phyloP scores from a whole-genome alignment of 176 grass and related monocot genomes.

The Juncus effusus region DNA sequence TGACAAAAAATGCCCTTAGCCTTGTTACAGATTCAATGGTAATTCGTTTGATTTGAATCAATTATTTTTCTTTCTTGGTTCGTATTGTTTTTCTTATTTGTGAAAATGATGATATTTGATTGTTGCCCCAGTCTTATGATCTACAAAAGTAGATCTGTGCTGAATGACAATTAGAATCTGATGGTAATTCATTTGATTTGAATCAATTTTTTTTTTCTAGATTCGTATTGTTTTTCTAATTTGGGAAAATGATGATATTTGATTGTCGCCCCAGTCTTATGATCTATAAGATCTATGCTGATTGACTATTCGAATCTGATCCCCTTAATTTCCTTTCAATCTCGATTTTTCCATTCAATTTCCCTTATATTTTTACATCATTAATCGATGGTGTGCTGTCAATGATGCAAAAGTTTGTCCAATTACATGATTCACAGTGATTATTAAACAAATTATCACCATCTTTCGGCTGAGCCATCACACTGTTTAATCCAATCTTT shows the following conservation, averaged over 20 bases:
- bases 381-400: conserved; percentile 6
- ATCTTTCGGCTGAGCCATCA: conserved; percentile 45
- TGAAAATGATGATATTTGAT: too few relatives aligned
- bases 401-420: conserved; percentile 29
- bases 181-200: too few relatives aligned
- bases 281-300: conserved; percentile 33
- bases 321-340: neutral
- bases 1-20: too few relatives aligned
- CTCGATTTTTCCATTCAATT: neutral
- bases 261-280: conserved; percentile 40
- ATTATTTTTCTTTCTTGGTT: too few relatives aligned
- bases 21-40: too few relatives aligned
- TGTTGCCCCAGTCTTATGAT: too few relatives aligned
- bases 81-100: too few relatives aligned
- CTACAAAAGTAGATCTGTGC: too few relatives aligned
- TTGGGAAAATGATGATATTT: conserved; percentile 35
- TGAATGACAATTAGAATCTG: too few relatives aligned
- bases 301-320: conserved; percentile 35
- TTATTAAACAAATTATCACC: conserved; percentile 37
- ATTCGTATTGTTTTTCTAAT: neutral
- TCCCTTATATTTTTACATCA: neutral
- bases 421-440: conserved; percentile 28
- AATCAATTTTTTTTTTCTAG: too few relatives aligned
- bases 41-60: too few relatives aligned
- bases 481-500: neutral